These are phyloP conservation scores for Solanum ahanhuiri DNA, from an alignment of 257 asterid genomes.

Conservation along the genomic window DNA sequence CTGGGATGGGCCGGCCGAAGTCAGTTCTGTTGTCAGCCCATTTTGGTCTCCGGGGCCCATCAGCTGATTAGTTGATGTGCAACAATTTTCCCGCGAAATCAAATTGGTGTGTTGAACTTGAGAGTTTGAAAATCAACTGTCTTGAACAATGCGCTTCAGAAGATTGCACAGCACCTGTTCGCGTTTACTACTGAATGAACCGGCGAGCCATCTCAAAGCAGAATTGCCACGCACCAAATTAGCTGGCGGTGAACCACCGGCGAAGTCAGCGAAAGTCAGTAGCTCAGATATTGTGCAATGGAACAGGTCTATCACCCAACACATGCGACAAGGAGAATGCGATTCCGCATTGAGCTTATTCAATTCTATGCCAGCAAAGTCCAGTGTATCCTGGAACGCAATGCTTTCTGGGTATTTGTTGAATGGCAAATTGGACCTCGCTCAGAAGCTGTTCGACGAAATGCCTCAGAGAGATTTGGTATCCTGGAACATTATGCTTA, in stretches of 20 bases:
- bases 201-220: background rate
- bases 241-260: conserved; percentile 9
- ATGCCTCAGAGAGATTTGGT: conserved; percentile 67
- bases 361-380: conserved; percentile 60
- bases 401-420: conserved; percentile 70
- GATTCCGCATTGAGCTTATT: conserved; percentile 57
- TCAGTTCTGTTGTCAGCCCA: background rate
- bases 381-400: conserved; percentile 64
- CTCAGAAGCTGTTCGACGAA: conserved; percentile 51
- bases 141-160: conserved; percentile 29
- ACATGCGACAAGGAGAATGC: conserved; percentile 66
- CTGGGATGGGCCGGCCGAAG: background rate
- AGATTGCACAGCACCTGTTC: conserved; percentile 22
- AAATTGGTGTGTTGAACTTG: background rate
- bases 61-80: background rate
- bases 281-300: conserved; percentile 54
- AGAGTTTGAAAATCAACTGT: background rate
- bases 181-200: conserved; percentile 4
- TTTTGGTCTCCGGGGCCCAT: background rate
- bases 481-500: conserved; percentile 72
- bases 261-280: conserved; percentile 4
- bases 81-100: background rate
- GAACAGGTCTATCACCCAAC: conserved; percentile 55
- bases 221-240: background rate
- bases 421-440: conserved; percentile 37